phyloP scores from a whole-genome alignment of 345 rosid genomes.

The Euclidium syriacum region DNA sequence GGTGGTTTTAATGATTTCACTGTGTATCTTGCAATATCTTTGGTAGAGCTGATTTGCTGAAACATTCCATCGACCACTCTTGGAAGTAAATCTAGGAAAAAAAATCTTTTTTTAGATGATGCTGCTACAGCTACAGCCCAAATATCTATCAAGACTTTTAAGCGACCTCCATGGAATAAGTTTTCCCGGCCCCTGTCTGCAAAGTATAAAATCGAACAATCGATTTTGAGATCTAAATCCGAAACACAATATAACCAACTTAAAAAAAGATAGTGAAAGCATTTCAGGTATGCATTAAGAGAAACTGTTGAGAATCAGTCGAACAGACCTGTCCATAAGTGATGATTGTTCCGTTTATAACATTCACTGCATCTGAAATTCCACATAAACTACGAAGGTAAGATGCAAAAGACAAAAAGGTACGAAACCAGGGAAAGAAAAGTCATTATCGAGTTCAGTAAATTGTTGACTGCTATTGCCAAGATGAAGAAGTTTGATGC shows the following conservation, averaged over 20 bases:
- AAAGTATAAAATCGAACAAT: background rate
- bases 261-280: background rate
- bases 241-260: background rate
- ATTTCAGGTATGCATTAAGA: background rate
- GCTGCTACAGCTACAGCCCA: background rate
- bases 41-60: constrained; percentile 34
- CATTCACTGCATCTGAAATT: constrained; percentile 50
- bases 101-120: background rate
- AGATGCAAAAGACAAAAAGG: background rate
- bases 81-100: constrained; percentile 42
- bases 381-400: background rate
- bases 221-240: background rate
- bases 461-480: no score
- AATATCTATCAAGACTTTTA: background rate
- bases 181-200: constrained; percentile 88
- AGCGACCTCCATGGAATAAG: constrained; percentile 68
- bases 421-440: background rate
- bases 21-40: constrained; percentile 32
- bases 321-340: constrained; percentile 79
- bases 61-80: constrained; percentile 62
- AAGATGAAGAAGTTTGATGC: no score
- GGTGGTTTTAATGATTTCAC: constrained; percentile 28
- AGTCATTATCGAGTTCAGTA: no score
- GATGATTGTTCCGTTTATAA: constrained; percentile 72
- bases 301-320: no score